A percentile compares a stretch with the other conserved stretches of the same genome.
Evolutionary conservation across 116 monocot genomes (phyloP).

Genomic region (Thalassia testudinum): DNA sequence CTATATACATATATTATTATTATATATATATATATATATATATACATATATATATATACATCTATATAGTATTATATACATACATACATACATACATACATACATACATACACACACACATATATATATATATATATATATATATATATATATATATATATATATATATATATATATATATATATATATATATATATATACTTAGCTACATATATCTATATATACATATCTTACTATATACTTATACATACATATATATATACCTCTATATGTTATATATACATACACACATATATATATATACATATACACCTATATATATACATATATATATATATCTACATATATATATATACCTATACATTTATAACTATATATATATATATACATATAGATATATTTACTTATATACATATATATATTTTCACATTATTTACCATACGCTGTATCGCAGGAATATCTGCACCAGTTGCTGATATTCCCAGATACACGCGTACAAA

Average conservation of each 20-base stretch:
- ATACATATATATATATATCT: not conserved
- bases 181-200: not conserved
- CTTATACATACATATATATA: not conserved
- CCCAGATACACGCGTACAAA: no score
- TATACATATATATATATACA: not conserved
- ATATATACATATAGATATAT: no score
- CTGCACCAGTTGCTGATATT: no score
- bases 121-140: not conserved
- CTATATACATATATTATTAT: no score
- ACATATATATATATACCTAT: no score
- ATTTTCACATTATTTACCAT: no score
- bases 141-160: not conserved
- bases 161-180: not conserved
- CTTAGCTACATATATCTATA: not conserved
- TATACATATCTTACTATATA: not conserved
- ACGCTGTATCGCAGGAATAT: no score
- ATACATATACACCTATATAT: not conserved
- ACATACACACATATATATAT: not conserved
- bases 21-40: not conserved
- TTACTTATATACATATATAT: no score
- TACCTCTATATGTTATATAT: no score
- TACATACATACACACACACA: not conserved
- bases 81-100: not conserved
- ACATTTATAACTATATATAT: no score
- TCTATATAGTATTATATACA: no score